Base-by-base conservation (phyloP, 1,139 yeast species). In the Hemisphaericaspora lyxosophila region DNA sequence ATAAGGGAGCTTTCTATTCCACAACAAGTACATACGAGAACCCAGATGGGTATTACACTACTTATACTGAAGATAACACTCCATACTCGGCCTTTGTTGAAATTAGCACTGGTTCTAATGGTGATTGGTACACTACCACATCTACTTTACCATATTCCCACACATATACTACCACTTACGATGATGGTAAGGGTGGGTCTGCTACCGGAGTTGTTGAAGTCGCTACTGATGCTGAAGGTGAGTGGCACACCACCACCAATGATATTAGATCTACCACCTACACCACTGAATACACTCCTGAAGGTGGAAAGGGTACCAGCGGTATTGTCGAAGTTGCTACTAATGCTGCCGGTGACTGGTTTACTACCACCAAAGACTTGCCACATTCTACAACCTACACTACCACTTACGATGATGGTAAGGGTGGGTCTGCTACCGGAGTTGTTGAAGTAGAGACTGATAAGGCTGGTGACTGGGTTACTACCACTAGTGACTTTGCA, bases 11-110 rank as follows among this genome's bases (percentile, higher is more conserved):
- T 8, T 2, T 11, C 11, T 20, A 20, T 20, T 20, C 27, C 4
- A 32, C 20, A 7, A 23, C 9, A 7, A 9, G 26, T 4, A 28
- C 38, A 9, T 25, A 22, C 15, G 9, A 20, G 4, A 12, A 18
- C 4, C 38, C 34, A n/a, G n/a, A 15, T 7, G 26, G 39, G 30
- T 38, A 14, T 23, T 38, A 39, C 12, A 27, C 13, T 13, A 18
- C 24, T 7, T 18, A 29, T 18, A 24, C 5, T 18, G 25, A 18
- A 14, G 14, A 12, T 9, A 9, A 15, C 29, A 32, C 25, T 16
- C 27, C 32, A 8, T 15, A 11, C 2, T 6, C 29, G 19, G 34
- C 16, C 2, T 4, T 16, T 4, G 28, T 7, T 8, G 7, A 13
- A n/a, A 26, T 27, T 4, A 22, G 23, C 18, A 20, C 31, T 17